Percentiles rank a stretch among this genome's conserved stretches.
phyloP scores from a whole-genome alignment of 371 early-diverging fungal genomes.

The Mucor circinelloides region DNA sequence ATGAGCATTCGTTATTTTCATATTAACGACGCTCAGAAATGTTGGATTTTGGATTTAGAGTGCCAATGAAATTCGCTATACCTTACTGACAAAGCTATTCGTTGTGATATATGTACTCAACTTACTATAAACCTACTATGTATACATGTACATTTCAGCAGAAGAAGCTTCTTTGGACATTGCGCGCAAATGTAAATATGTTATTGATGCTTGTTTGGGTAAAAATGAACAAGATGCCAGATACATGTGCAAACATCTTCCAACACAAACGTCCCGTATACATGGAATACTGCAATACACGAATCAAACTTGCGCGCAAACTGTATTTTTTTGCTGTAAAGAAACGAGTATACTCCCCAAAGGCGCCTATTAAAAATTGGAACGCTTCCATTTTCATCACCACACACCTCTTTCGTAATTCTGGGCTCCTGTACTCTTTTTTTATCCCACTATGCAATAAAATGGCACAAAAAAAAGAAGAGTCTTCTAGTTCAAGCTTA shows the following conservation, averaged over 20 bases:
- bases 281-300: no score
- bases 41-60: not conserved
- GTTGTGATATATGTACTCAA: no score
- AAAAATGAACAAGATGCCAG: no score
- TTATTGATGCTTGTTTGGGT: no score
- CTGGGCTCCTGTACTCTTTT: not conserved
- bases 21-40: not conserved
- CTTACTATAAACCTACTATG: no score
- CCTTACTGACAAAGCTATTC: no score
- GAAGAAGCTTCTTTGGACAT: no score
- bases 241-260: no score
- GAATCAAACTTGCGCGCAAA: no score
- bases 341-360: not conserved
- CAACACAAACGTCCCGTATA: no score
- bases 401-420: not conserved
- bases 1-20: not conserved
- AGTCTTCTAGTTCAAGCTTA: not conserved
- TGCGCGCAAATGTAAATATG: no score
- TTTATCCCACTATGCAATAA: conserved; percentile 3
- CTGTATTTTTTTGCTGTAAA: not conserved
- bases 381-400: not conserved
- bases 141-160: no score
- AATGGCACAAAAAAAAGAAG: conserved; percentile 16
- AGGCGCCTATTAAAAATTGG: not conserved
- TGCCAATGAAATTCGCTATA: not conserved